Base-by-base conservation (phyloP, 352 stramenopile genomes). In the Phytophthora hybrid region DNA sequence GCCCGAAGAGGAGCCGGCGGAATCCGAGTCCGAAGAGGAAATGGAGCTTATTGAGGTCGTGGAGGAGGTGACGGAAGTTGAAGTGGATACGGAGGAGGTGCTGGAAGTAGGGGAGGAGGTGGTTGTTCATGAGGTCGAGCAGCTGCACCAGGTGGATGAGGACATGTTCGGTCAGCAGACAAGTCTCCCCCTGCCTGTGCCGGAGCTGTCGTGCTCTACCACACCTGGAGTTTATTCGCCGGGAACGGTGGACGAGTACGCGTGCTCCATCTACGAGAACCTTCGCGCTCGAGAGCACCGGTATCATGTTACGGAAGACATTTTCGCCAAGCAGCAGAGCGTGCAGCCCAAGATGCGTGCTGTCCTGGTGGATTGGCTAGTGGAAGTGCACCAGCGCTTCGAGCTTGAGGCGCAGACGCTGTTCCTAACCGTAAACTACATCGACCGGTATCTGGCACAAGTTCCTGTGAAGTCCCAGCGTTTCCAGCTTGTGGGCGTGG, bases 351-450 rank as follows among this genome's bases (percentile, higher is more conserved):
- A 85, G 56, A 95, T 93, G 88, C 86, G 88, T 5, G 61, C 78
- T 23, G 86, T 91, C 61, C 86, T 95, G 51, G 69, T 96, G 39
- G 84, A 94, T 66, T 94, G 88, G 89, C 78, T 96, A 14, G 77
- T 94, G 41, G 98, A 99, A 76, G 97, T 99, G 37, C 98, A 99
- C 85, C 80, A 98, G 51, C 98, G 99, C 70, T 99, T 99, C 80
- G 98, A 99, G 77, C 91, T 99, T 10, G 80, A 97, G 59, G 87
- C 93, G 6, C 96, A 99, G 73, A 99, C 98, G 13, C 84, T 99
- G 29, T 99, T 98, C 79, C 86, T 99, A 34, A 98, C 95, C 9
- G 87, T 99, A 34, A 99, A 99, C 76, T 93, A 99, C 72, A 98
- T 99, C 65, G 98, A 99, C 80, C 94, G 98, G 21, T 99, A 98